Percentiles rank a stretch among this genome's conserved stretches.
phyloP scores from a whole-genome alignment of 225 moss, liverwort and hornwort species.

The Pleurozium schreberi region DNA sequence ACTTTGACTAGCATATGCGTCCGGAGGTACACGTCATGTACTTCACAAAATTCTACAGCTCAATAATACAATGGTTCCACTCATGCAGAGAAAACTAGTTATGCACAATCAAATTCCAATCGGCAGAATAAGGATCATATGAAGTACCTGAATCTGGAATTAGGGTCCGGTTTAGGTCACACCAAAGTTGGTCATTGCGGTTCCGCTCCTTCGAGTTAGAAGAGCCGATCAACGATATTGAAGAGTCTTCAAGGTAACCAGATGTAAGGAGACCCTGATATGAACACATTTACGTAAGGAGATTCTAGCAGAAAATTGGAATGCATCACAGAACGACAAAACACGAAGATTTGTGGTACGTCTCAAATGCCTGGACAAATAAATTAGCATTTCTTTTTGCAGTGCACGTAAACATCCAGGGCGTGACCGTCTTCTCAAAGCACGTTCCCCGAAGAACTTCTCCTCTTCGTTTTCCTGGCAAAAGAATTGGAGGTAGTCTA shows the following conservation, averaged over 20 bases:
- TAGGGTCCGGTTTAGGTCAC: not conserved
- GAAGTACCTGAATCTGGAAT: not conserved
- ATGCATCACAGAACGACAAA: not conserved
- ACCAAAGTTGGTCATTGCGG: not conserved
- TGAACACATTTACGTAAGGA: not conserved
- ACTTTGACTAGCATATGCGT: not conserved
- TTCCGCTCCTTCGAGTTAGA: not conserved
- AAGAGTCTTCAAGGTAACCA: not conserved
- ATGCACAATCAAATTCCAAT: not conserved
- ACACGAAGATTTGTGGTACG: not conserved
- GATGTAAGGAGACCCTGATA: not conserved
- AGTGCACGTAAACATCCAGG: not conserved
- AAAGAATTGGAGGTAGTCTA: constrained; percentile 6
- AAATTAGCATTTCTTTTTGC: not conserved
- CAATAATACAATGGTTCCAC: not conserved
- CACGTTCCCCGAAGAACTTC: not conserved
- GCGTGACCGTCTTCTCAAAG: not conserved
- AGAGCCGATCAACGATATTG: not conserved
- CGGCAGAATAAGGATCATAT: not conserved
- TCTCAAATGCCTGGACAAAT: not conserved
- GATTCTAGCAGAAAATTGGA: not conserved
- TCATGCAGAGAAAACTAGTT: not conserved
- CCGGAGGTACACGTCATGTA: not conserved
- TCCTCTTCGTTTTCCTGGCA: not conserved
- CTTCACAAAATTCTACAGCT: not conserved